These are phyloP conservation scores for Talaromyces trachyspermus DNA, from an alignment of 495 filamentous ascomycete species.

Conservation along the genomic window DNA sequence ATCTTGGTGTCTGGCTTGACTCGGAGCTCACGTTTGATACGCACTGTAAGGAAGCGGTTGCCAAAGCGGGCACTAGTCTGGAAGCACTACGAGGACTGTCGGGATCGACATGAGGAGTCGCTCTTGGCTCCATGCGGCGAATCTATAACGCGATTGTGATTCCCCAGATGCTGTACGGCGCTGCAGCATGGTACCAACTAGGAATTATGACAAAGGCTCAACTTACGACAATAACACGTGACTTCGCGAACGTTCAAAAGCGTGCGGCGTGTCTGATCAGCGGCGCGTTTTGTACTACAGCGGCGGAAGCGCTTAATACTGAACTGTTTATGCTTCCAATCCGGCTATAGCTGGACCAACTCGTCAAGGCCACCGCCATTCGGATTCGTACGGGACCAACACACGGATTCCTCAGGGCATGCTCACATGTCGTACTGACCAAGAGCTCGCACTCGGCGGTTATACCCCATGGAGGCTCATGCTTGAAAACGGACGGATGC, in stretches of 20 bases:
- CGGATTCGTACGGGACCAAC: conserved; percentile 7
- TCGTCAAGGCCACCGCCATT: conserved; percentile 10
- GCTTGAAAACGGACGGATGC: conserved; percentile 11
- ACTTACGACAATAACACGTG: background rate
- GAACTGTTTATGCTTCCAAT: conserved; percentile 8
- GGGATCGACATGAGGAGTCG: conserved; percentile 13
- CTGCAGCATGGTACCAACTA: conserved; percentile 5
- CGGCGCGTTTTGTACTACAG: conserved; percentile 9
- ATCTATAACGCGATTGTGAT: conserved; percentile 17
- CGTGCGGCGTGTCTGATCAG: conserved; percentile 8
- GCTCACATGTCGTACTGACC: background rate
- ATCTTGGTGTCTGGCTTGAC: conserved; percentile 16
- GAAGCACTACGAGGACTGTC: conserved; percentile 10
- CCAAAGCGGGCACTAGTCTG: conserved; percentile 9
- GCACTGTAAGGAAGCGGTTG: conserved; percentile 8
- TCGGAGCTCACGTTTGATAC: conserved; percentile 9
- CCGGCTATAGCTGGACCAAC: conserved; percentile 9
- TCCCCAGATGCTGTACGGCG: conserved; percentile 14
- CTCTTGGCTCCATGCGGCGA: conserved; percentile 3
- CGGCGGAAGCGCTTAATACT: conserved; percentile 11
- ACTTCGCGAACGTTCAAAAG: conserved; percentile 8
- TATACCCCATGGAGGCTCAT: conserved; percentile 13
- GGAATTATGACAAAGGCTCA: background rate
- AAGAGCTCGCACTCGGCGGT: background rate
- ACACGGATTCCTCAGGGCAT: conserved; percentile 1